phyloP scores from a whole-genome alignment of 208 protist genomes.

The Leishmania amazonensis region DNA sequence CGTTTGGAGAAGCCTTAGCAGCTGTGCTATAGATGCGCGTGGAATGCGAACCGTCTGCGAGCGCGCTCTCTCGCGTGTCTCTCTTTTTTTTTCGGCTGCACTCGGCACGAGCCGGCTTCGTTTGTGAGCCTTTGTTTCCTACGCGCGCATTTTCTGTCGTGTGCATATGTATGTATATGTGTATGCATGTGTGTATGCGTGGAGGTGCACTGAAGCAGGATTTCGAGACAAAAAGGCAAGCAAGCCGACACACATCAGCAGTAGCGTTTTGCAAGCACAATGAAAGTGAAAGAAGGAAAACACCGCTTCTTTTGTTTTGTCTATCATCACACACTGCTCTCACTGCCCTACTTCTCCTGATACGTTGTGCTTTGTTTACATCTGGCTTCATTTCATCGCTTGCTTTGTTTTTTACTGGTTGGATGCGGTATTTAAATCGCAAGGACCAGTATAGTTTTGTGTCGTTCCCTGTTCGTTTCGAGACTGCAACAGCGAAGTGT shows the following conservation, averaged over 20 bases:
- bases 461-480: neutral
- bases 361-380: neutral
- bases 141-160: neutral
- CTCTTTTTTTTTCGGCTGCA: neutral
- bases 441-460: neutral
- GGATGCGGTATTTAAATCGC: neutral
- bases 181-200: neutral
- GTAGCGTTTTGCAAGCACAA: neutral
- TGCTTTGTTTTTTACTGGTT: conserved; percentile 23
- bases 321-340: neutral
- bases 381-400: neutral
- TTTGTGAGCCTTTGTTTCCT: neutral
- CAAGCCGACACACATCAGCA: neutral
- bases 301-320: conserved; percentile 17
- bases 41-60: neutral
- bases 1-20: neutral
- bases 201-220: neutral
- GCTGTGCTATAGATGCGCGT: neutral
- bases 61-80: neutral
- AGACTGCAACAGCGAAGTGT: conserved; percentile 6
- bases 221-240: neutral
- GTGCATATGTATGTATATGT: too few relatives aligned
- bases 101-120: neutral
- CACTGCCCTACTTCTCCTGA: conserved; percentile 6
- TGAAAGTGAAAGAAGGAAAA: neutral